Base-by-base conservation (phyloP, 2,329 filamentous ascomycete species). In the Botrytis squamosa region DNA sequence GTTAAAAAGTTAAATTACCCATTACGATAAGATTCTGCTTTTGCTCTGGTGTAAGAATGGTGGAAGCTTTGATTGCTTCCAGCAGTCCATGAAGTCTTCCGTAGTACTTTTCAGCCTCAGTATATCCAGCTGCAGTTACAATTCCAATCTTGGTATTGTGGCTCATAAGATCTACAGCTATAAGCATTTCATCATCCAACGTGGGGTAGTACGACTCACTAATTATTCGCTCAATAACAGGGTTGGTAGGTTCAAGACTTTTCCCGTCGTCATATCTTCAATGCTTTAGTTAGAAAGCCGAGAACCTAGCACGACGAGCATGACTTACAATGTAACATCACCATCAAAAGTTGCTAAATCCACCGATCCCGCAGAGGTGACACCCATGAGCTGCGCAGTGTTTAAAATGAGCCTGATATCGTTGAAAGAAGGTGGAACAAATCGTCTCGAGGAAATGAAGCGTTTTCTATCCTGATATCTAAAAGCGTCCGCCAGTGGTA, bases 381-480 rank as follows among this genome's bases (percentile, higher is more conserved):
- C 89, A 57, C 93, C 94, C 91, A 98, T 94, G 75, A 95, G 87
- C 83, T 99, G 96, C 29, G 96, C 95, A 57, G 96, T 96, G 84
- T 99, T 99, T 78, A 99, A 89, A 70, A 97, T 92, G 38, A 98
- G 87, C 3, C 96, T 91, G 74, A 99, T 90, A 81, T 99, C 96
- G 84, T 99, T 99, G 87, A 99, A 99, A 1, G 93, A 97, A 0
- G 96, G 96, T 1, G 95, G 93, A 2, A 99, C 96, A 81, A 98
- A 98, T 75, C 96, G 91, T 38, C 96, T 88, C 2, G 92, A 94
- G 42, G 94, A 97, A 80, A 99, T 99, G 82, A 91, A 92, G 10
- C 96, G 90, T 76, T 91, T 91, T 74, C 87, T 84, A 82, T 99
- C 96, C 83, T 98, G 96, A 83, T 93, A 95, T 77, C 91, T 91